Base-by-base conservation (phyloP, 129 eudicot species). In the Tagetes patula region DNA sequence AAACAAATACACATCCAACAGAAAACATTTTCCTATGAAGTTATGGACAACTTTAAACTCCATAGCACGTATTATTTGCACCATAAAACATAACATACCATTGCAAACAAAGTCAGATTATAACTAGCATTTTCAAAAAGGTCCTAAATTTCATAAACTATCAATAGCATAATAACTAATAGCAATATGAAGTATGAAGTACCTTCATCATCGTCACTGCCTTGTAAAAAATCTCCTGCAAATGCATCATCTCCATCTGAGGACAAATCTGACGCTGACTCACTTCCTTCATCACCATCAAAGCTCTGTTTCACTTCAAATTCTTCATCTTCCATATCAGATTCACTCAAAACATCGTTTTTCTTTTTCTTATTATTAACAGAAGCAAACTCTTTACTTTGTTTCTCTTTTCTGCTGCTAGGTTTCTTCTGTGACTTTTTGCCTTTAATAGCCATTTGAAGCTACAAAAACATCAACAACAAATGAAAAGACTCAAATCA, bases 221-320 rank as follows among this genome's bases (percentile, higher is more conserved):
- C 93, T 58, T 75, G 83, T 63, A 88, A 86, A 74, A 88, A 69
- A 76, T 88, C 91, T 65, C 65, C 85, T 4, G 86, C 83, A 49
- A 81, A 79, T 4, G 89, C 82, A n/a, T 86, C 96, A 59, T 92
- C 97, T 56, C 82, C 91, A 39, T 83, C 90, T 5, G 84, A 84
- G 0, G 87, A 88, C 69, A 85, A 55, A 6, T 81, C 96, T 3
- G 96, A 88, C 54, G 61, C 84, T 11, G 88, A 88, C 40, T 70
- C 83, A 1, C 53, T 68, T 32, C 77, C 84, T 69, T 62, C 88
- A 46, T 81, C 83, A 58, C 76, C 77, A 20, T 58, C 73, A 6
- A 36, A 14, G 12, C 70, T 59, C n/a, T 72, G 76, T 33, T 72
- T 56, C 39, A 80, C 79, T 13, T 75, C 80, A 8, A 59, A 31